Percentiles rank a stretch among this genome's conserved stretches.
Conservation (phyloP, 305 asterid species). For the Ajuga reptans region DNA sequence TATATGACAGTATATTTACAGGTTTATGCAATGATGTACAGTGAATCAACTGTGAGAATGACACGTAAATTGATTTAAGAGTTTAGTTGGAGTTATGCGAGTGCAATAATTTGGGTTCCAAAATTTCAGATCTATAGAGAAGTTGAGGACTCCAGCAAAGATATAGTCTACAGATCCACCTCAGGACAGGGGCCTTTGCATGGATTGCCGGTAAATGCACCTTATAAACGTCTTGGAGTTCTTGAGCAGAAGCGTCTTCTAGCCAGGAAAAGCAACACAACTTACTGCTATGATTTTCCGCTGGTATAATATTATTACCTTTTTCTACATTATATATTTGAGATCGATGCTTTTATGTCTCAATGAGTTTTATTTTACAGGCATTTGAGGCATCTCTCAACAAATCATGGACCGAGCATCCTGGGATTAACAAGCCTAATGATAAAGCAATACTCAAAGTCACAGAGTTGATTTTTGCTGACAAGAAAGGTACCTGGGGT, state of each 20-base stretch:
- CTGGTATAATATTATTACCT: slow-evolving; percentile 46
- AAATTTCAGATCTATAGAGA: slow-evolving; percentile 74
- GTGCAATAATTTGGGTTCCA: slow-evolving; percentile 18
- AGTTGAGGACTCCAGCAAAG: slow-evolving; percentile 56
- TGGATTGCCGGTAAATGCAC: slow-evolving; percentile 64
- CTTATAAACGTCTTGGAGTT: slow-evolving; percentile 63
- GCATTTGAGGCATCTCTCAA: slow-evolving; percentile 81
- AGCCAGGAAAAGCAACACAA: slow-evolving; percentile 84
- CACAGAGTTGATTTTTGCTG: slow-evolving; percentile 64
- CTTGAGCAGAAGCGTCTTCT: slow-evolving; percentile 85
- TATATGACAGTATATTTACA: neutral
- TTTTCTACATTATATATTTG: neutral
- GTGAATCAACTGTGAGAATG: neutral
- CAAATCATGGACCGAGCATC: slow-evolving; percentile 56
- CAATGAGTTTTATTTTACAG: slow-evolving; percentile 30
- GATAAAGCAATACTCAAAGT: slow-evolving; percentile 45
- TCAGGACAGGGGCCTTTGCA: slow-evolving; percentile 66
- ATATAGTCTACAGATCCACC: slow-evolving; percentile 53
- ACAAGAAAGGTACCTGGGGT: slow-evolving; percentile 73
- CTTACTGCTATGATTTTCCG: slow-evolving; percentile 96
- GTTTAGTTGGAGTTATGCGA: neutral
- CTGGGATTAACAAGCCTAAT: slow-evolving; percentile 40
- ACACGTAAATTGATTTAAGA: neutral
- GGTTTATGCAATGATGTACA: neutral
- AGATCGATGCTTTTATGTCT: slow-evolving; percentile 8